Conservation (phyloP, 2,329 filamentous ascomycete genomes). For the Neofusicoccum umdonicola region DNA sequence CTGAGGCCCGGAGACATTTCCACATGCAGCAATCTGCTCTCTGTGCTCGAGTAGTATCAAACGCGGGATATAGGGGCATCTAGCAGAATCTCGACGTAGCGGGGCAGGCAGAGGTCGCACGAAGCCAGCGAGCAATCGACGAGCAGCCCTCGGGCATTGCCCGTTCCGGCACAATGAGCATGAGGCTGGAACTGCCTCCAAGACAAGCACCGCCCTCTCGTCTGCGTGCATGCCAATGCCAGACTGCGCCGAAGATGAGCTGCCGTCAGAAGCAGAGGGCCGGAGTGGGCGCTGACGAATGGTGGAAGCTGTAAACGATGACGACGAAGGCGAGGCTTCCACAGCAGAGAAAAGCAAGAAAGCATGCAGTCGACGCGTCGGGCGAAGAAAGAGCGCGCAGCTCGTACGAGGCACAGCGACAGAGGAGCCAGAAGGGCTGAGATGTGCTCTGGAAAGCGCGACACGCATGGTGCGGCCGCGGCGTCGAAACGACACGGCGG, state of each 20-base stretch:
- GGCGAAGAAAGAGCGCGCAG: not conserved
- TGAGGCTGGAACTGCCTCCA: not conserved
- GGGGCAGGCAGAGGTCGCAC: not conserved
- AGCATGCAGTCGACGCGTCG: not conserved
- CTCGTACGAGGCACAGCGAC: conserved; percentile 13
- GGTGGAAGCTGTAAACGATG: conserved; percentile 11
- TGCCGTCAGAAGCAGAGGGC: not conserved
- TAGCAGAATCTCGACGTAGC: not conserved
- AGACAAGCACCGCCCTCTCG: not conserved
- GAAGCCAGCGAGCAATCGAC: not conserved
- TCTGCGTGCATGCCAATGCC: not conserved
- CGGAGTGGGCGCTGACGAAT: not conserved
- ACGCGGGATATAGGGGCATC: not conserved
- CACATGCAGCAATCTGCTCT: not conserved
- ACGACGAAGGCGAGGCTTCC: conserved; percentile 5
- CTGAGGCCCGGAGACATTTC: not conserved
- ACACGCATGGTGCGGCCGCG: not conserved
- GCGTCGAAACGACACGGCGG: not conserved
- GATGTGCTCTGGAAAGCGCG: not conserved
- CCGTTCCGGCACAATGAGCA: too few species aligned
- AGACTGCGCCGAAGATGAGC: not conserved
- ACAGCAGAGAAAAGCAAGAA: conserved; percentile 1
- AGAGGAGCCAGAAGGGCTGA: not conserved
- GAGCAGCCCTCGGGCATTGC: too few species aligned
- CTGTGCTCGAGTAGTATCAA: not conserved